A percentile compares a stretch with the other conserved stretches of the same genome.
Evolutionary conservation across 2,329 filamentous ascomycete species (phyloP).

Genomic region (Metarhizium sp.): DNA sequence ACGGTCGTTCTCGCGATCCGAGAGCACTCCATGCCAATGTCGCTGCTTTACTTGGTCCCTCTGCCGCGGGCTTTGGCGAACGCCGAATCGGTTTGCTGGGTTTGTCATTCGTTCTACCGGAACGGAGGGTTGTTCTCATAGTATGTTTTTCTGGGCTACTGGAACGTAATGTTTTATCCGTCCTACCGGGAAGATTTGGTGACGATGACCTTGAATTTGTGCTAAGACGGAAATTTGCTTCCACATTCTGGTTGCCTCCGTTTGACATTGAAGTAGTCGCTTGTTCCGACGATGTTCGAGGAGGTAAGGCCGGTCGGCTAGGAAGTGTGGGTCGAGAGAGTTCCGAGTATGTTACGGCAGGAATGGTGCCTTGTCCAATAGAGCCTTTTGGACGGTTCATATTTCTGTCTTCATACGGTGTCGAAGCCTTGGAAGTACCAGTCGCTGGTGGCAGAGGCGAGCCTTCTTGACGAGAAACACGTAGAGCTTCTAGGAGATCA

Average conservation of each 20-base stretch:
- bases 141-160: slow-evolving; percentile 51
- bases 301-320: slow-evolving; percentile 46
- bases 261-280: slow-evolving; percentile 23
- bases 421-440: slow-evolving; percentile 13
- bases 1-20: slow-evolving; percentile 27
- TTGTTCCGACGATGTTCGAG: slow-evolving; percentile 41
- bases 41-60: slow-evolving; percentile 54
- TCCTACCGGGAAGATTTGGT: slow-evolving; percentile 21
- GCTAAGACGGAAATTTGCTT: slow-evolving; percentile 7
- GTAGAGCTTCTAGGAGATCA: slow-evolving; percentile 74
- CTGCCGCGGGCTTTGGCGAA: slow-evolving; percentile 31
- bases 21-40: slow-evolving; percentile 51
- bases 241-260: slow-evolving; percentile 14
- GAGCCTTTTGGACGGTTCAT: slow-evolving; percentile 37
- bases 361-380: slow-evolving; percentile 75
- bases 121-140: slow-evolving; percentile 52
- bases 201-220: slow-evolving; percentile 21
- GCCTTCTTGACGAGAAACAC: slow-evolving; percentile 46
- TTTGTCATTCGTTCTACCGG: slow-evolving; percentile 35
- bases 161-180: slow-evolving; percentile 34
- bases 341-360: slow-evolving; percentile 69
- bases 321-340: slow-evolving; percentile 61
- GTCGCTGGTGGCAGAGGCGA: slow-evolving; percentile 5
- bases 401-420: slow-evolving; percentile 8
- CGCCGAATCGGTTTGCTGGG: slow-evolving; percentile 28